Conservation (phyloP, 768 basidiomycete species). For the Wakefieldia striispora region DNA sequence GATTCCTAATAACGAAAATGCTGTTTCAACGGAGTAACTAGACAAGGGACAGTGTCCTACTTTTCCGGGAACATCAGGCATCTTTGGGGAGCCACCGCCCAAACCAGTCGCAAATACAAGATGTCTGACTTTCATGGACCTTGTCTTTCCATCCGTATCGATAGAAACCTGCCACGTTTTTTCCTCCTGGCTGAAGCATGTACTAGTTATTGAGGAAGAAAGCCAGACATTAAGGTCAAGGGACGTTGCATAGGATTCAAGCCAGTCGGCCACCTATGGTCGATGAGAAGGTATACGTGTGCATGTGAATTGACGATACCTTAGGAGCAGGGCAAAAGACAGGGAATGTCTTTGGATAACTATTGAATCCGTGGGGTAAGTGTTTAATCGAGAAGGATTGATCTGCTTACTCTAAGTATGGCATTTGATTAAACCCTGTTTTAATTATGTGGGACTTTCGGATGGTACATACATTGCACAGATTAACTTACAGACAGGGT, state of each 20-base stretch:
- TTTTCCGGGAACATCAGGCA: conserved; percentile 45
- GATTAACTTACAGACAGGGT: conserved; percentile 42
- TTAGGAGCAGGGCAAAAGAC: conserved; percentile 50
- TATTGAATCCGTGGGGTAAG: conserved; percentile 17
- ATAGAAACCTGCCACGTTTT: conserved; percentile 44
- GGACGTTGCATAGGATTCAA: conserved; percentile 55
- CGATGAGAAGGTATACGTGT: neutral
- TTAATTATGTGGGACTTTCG: neutral
- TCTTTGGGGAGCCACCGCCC: conserved; percentile 44
- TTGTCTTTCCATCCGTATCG: conserved; percentile 28
- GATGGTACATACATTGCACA: conserved; percentile 1
- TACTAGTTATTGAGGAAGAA: conserved; percentile 37
- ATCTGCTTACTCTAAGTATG: conserved; percentile 48
- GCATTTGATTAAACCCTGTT: conserved; percentile 51
- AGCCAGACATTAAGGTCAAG: conserved; percentile 66
- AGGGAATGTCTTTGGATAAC: conserved; percentile 56
- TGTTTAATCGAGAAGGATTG: neutral
- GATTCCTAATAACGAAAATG: conserved; percentile 31
- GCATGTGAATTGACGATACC: conserved; percentile 22
- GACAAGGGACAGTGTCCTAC: conserved; percentile 16
- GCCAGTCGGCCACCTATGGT: conserved; percentile 55
- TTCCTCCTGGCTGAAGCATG: conserved; percentile 34
- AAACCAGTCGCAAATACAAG: conserved; percentile 57
- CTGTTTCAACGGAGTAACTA: too few relatives aligned
- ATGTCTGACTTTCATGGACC: conserved; percentile 42